phyloP scores from a whole-genome alignment of 148 eudicot species.

The Amaranthus cruentus region DNA sequence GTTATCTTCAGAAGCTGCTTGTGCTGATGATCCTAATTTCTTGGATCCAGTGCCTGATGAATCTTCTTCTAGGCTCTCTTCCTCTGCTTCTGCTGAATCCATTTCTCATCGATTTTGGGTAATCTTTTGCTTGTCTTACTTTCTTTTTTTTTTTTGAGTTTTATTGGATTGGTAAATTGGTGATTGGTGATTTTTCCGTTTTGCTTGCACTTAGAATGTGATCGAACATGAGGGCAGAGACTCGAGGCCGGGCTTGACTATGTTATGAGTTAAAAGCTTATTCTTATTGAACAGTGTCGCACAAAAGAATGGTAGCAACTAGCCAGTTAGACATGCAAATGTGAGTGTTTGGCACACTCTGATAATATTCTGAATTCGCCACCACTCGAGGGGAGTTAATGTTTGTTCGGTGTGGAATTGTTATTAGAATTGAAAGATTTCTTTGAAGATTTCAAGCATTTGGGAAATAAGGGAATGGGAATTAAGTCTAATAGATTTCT shows the following conservation, averaged over 20 bases:
- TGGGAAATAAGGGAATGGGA: background rate
- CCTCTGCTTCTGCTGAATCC: constrained; percentile 43
- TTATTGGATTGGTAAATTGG: too few relatives aligned
- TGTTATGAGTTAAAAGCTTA: too few relatives aligned
- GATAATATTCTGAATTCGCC: background rate
- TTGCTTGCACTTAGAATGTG: background rate
- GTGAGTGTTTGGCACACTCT: too few relatives aligned
- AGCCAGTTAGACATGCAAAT: too few relatives aligned
- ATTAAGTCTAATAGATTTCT: background rate
- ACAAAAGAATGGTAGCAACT: too few relatives aligned
- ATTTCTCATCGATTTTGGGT: constrained; percentile 94
- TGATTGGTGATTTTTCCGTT: too few relatives aligned
- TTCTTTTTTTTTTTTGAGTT: background rate
- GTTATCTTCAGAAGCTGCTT: constrained; percentile 62
- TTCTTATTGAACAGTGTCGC: too few relatives aligned
- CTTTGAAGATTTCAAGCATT: background rate
- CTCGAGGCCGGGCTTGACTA: too few relatives aligned
- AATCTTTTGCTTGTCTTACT: constrained; percentile 6
- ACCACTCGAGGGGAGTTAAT: too few relatives aligned
- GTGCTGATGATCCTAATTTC: constrained; percentile 86
- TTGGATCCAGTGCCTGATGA: constrained; percentile 70
- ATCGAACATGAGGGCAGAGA: background rate
- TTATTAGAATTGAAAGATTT: background rate
- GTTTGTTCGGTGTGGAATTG: background rate
- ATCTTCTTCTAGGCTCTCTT: constrained; percentile 29